Evolutionary conservation across 768 basidiomycete genomes (phyloP).

Genomic region (Tremella mesenterica): DNA sequence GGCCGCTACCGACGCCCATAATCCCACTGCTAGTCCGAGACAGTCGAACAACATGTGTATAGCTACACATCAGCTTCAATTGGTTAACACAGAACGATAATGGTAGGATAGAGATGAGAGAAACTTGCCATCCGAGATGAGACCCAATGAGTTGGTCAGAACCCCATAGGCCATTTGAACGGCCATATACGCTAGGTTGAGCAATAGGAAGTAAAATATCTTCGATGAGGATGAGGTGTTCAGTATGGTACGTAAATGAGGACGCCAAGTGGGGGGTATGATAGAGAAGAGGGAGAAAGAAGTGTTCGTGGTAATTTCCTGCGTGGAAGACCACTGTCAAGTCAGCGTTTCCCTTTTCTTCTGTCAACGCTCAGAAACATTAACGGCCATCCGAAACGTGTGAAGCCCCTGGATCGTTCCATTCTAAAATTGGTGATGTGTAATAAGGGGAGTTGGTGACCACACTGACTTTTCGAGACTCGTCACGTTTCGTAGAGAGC

Average conservation of each 20-base stretch:
- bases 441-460: neutral
- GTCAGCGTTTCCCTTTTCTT: too few relatives aligned
- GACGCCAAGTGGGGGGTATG: conserved; percentile 38
- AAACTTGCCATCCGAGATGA: conserved; percentile 85
- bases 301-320: neutral
- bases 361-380: too few relatives aligned
- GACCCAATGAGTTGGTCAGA: conserved; percentile 91
- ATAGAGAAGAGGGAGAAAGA: conserved; percentile 12
- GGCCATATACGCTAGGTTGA: conserved; percentile 92
- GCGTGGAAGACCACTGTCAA: neutral
- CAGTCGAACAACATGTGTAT: conserved; percentile 99
- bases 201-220: conserved; percentile 91
- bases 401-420: neutral
- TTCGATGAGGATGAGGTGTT: conserved; percentile 84
- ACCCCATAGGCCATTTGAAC: conserved; percentile 83
- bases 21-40: conserved; percentile 88
- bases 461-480: neutral
- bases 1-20: conserved; percentile 94
- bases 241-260: conserved; percentile 80
- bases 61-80: conserved; percentile 51
- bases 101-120: too few relatives aligned
- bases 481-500: neutral
- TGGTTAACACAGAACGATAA: neutral
- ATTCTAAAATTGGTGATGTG: neutral
- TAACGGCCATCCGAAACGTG: neutral